Percentiles rank a stretch among this genome's conserved stretches.
Conservation (phyloP, 1,284 basidiomycete species). For the Apiotrichum montevideense region DNA sequence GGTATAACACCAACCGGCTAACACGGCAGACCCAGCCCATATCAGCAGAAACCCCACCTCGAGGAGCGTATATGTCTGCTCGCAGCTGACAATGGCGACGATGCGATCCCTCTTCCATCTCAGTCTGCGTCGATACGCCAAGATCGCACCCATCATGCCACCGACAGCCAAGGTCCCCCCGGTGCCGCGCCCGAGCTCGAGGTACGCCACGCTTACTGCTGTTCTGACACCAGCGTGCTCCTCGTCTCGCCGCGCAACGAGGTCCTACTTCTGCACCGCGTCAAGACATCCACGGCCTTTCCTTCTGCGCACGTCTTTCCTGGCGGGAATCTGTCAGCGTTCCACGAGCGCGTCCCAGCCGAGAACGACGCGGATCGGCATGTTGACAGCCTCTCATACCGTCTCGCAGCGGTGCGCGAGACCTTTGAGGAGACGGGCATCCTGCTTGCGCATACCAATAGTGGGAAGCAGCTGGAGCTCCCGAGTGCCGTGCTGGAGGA, state of each 20-base stretch:
- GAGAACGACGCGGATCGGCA: conserved; percentile 7
- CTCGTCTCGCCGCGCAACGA: conserved; percentile 14
- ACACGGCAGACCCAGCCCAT: too few relatives aligned
- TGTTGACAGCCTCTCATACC: conserved; percentile 9
- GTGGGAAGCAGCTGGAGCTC: background rate
- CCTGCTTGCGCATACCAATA: background rate
- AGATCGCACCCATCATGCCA: background rate
- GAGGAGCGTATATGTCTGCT: too few relatives aligned
- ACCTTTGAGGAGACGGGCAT: conserved; percentile 12
- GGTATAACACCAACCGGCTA: too few relatives aligned
- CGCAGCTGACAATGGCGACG: too few relatives aligned
- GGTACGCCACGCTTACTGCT: background rate
- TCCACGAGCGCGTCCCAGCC: background rate
- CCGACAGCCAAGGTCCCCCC: background rate
- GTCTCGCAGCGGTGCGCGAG: conserved; percentile 10
- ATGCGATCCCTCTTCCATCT: too few relatives aligned
- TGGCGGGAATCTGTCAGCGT: conserved; percentile 5
- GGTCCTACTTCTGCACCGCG: conserved; percentile 16
- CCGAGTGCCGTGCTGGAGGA: background rate
- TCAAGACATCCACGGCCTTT: conserved; percentile 7
- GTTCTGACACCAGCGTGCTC: conserved; percentile 2
- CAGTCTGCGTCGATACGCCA: too few relatives aligned
- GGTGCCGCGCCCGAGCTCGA: background rate
- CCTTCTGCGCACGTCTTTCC: conserved; percentile 10
- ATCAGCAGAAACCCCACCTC: too few relatives aligned